Conservation (phyloP, 2,329 filamentous ascomycete species). For the Fusarium praegraminearum region DNA sequence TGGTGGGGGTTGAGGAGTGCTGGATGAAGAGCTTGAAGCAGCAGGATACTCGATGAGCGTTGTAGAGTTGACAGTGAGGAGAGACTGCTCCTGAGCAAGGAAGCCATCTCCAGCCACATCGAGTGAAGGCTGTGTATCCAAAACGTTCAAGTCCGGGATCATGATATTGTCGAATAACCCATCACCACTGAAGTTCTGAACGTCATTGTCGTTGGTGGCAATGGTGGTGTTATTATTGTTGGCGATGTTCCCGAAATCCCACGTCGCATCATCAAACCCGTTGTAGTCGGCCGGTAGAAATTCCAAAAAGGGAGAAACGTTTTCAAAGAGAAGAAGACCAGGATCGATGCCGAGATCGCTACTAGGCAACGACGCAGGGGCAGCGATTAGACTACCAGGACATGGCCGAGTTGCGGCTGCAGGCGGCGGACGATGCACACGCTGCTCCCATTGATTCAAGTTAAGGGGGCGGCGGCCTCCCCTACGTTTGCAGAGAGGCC, state of each 20-base stretch:
- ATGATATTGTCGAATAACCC: slow-evolving; percentile 35
- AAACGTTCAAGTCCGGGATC: slow-evolving; percentile 20
- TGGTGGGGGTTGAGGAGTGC: slow-evolving; percentile 14
- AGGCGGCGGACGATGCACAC: slow-evolving; percentile 21
- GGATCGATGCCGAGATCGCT: slow-evolving; percentile 24
- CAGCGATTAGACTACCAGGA: slow-evolving; percentile 37
- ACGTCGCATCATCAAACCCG: slow-evolving; percentile 21
- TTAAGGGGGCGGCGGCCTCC: slow-evolving; percentile 46
- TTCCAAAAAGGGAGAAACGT: slow-evolving; percentile 34
- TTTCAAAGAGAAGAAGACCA: slow-evolving; percentile 20
- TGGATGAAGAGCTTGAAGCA: slow-evolving; percentile 3
- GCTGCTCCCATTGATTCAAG: slow-evolving; percentile 47
- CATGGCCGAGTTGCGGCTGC: slow-evolving; percentile 30
- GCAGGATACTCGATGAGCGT: slow-evolving; percentile 25
- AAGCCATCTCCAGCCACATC: slow-evolving; percentile 34
- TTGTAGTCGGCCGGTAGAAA: slow-evolving; percentile 30
- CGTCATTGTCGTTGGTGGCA: neutral
- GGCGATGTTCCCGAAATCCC: slow-evolving; percentile 20
- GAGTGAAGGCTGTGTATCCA: slow-evolving; percentile 21
- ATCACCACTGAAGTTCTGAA: slow-evolving; percentile 4
- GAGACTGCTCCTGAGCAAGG: slow-evolving; percentile 32
- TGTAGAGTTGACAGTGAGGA: slow-evolving; percentile 28
- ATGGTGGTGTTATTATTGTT: neutral
- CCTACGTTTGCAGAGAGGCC: slow-evolving; percentile 45
- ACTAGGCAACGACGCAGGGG: slow-evolving; percentile 19